Evolutionary conservation across 768 basidiomycete species (phyloP), one percentile per base, ranked within the genome.

Genomic region (Nidularia sp.): DNA sequence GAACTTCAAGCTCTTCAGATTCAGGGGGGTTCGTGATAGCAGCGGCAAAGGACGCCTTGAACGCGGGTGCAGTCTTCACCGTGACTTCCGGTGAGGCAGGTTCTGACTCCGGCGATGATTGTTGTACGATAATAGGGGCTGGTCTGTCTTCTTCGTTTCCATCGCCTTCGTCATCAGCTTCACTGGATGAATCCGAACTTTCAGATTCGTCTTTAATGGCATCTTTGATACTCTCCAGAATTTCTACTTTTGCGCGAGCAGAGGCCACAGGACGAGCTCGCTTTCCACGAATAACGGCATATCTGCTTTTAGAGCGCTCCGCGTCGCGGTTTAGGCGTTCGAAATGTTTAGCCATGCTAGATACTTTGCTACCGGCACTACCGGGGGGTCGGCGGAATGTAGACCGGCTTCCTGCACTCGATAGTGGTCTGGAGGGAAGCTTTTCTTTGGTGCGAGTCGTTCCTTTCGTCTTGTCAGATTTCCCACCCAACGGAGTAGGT

Each of bases 261-360:
- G 86, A 87, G 15, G 90, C 89, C 10, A 98, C 92, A 9, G 97
- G 96, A 33, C 96, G 86, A 15, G 92, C 90, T 44, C 88, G 84
- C 56, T 84, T 87, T 8, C 89, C 90, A 35, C 93, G 82, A 61
- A 94, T 90, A 50, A 93, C 83, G n/a, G 86, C 81, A 61, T 96
- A 90, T 22, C 88, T 82, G 51, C 85, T 80, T 60, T 83, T 93
- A 2, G 84, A 79, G 35, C 83, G 82, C 60, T 92, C 89, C 5
- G 70, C 80, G 36, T 93, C 91, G 44, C 82, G 80, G 51, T 76
- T 81, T 33, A 97, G 79, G 12, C 90, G 83, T 66, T 97, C 94
- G 66, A 91, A 98, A 56, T 97, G 92, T 57, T 88, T 85, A 7
- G 94, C 83, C 10, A 97, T 92, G 50, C 86, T 91, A 0, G 88